Conservation (phyloP, 176 grass and related monocot species). For the Bonia amplexicaulis region DNA sequence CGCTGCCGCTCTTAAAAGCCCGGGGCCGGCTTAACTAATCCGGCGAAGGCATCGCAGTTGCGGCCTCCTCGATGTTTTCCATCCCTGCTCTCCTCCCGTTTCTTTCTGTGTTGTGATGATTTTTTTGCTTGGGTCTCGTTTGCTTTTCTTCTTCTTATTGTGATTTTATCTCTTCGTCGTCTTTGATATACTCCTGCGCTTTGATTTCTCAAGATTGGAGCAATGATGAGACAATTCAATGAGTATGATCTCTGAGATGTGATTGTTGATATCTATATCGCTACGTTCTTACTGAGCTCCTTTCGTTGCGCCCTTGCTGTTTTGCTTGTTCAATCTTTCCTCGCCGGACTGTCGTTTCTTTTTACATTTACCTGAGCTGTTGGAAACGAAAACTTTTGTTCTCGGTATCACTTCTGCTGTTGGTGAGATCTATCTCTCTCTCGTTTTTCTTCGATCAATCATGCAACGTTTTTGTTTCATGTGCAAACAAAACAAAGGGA, state of each 20-base stretch:
- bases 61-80: neutral
- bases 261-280: constrained; percentile 43
- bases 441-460: neutral
- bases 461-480: neutral
- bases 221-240: constrained; percentile 46
- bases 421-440: neutral
- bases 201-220: neutral
- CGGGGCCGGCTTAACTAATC: accelerated
- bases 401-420: neutral
- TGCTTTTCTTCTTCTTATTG: neutral
- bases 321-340: neutral
- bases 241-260: constrained; percentile 41
- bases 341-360: neutral
- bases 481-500: neutral
- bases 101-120: too few relatives aligned
- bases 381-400: neutral
- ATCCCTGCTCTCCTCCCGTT: neutral
- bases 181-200: neutral
- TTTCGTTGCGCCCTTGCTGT: neutral
- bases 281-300: constrained; percentile 81
- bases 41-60: neutral
- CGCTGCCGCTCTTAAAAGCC: constrained; percentile 10
- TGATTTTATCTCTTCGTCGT: neutral
- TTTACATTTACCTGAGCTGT: too few relatives aligned
- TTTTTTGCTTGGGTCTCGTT: neutral